Conservation (phyloP, 2,329 filamentous ascomycete species). For the Balansia obtecta region DNA sequence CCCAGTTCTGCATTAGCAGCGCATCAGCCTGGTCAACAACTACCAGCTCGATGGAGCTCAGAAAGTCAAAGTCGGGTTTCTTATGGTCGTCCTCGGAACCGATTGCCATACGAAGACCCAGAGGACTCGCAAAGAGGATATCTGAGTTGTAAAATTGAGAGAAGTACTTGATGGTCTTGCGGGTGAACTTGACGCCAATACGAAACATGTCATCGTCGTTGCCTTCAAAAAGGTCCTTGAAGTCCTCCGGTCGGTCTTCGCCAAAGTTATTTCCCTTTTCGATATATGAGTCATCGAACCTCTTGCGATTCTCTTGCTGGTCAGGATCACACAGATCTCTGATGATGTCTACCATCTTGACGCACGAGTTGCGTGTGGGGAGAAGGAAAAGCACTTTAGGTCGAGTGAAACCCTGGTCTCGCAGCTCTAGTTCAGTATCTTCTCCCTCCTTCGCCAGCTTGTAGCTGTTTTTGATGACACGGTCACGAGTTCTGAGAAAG, state of each 20-base stretch:
- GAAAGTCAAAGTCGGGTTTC: conserved; percentile 70
- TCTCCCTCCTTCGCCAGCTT: conserved; percentile 56
- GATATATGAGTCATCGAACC: conserved; percentile 76
- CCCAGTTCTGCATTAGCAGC: conserved; percentile 96
- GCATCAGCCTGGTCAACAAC: conserved; percentile 88
- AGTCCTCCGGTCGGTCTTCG: conserved; percentile 70
- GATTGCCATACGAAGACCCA: conserved; percentile 83
- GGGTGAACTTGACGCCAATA: conserved; percentile 89
- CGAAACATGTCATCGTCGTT: conserved; percentile 98
- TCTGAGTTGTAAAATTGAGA: conserved; percentile 93
- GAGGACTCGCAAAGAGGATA: conserved; percentile 80
- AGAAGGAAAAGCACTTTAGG: conserved; percentile 87
- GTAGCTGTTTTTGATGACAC: conserved; percentile 84
- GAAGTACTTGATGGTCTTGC: conserved; percentile 92
- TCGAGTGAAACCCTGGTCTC: conserved; percentile 90
- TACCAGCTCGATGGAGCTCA: conserved; percentile 85
- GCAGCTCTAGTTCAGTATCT: conserved; percentile 55
- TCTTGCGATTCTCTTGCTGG: conserved; percentile 88
- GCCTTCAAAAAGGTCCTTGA: conserved; percentile 77
- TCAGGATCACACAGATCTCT: conserved; percentile 66
- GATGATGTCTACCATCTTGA: conserved; percentile 65
- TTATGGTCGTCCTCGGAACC: conserved; percentile 57
- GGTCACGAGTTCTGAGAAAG: conserved; percentile 62
- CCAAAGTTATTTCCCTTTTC: conserved; percentile 53
- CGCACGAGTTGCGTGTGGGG: conserved; percentile 78